phyloP scores from a whole-genome alignment of 805 yeast species.

The Teunomyces barrocoloradensis region DNA sequence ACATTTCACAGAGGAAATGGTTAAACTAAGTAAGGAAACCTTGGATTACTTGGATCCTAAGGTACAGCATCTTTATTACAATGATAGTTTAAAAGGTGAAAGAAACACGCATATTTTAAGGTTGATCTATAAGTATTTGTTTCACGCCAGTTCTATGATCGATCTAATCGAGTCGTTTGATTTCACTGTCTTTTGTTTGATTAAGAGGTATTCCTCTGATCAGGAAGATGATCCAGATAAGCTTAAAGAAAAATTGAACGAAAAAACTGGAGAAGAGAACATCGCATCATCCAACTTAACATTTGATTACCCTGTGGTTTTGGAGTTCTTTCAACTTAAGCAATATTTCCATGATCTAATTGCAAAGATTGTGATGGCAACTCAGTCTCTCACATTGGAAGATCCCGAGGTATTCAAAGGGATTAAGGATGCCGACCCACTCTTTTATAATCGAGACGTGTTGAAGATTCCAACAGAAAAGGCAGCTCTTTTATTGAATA shows the following conservation, averaged over 20 bases:
- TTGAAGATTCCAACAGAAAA: conserved; percentile 45
- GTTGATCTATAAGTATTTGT: conserved; percentile 51
- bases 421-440: conserved; percentile 53
- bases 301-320: conserved; percentile 50
- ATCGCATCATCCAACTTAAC: conserved; percentile 23
- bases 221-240: conserved; percentile 15
- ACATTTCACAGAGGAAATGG: conserved; percentile 36
- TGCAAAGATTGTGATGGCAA: conserved; percentile 57
- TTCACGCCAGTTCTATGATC: conserved; percentile 46
- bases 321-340: conserved; percentile 74
- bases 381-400: conserved; percentile 65
- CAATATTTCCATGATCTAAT: conserved; percentile 67
- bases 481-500: conserved; percentile 47
- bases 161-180: conserved; percentile 61
- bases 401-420: conserved; percentile 76
- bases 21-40: conserved; percentile 39
- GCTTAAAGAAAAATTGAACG: conserved; percentile 7
- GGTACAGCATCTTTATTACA: conserved; percentile 35
- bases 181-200: conserved; percentile 51
- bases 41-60: conserved; percentile 37
- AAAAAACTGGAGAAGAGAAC: conserved; percentile 1
- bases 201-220: conserved; percentile 27
- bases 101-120: conserved; percentile 55
- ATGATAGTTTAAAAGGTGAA: conserved; percentile 31
- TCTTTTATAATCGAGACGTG: conserved; percentile 38